Percentiles rank a stretch among this genome's conserved stretches.
Evolutionary conservation across 257 asterid species (phyloP).

Genomic region (Capsicum chinense): DNA sequence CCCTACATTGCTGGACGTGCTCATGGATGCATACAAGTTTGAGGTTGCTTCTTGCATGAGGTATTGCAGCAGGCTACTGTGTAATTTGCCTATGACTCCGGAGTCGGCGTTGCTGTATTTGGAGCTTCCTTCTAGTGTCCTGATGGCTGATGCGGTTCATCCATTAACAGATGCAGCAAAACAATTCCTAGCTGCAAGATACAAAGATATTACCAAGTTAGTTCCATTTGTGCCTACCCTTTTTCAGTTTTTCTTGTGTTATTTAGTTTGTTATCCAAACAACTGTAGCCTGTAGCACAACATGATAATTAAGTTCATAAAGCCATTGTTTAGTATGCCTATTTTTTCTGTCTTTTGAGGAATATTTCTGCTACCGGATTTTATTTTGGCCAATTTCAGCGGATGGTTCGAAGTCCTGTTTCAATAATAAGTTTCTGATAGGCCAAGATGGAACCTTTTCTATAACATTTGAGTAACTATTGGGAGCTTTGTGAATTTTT

Average conservation of each 20-base stretch:
- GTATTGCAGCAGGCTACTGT: conserved; percentile 34
- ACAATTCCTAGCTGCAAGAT: conserved; percentile 37
- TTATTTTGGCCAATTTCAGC: background rate
- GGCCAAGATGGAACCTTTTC: background rate
- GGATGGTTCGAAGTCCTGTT: background rate
- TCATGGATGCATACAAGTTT: conserved; percentile 43
- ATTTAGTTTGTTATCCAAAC: conserved; percentile 11
- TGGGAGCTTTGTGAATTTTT: background rate
- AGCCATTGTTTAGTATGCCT: background rate
- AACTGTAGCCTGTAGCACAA: background rate
- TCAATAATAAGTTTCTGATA: background rate
- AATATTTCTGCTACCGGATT: background rate
- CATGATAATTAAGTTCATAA: background rate
- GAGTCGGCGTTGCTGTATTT: conserved; percentile 39
- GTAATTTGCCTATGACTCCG: conserved; percentile 35
- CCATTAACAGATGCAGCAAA: conserved; percentile 39
- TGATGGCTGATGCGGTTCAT: conserved; percentile 42
- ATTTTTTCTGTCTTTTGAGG: background rate
- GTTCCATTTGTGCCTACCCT: background rate
- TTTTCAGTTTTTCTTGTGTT: background rate
- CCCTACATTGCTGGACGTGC: conserved; percentile 38
- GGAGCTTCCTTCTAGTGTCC: conserved; percentile 39
- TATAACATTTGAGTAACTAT: background rate
- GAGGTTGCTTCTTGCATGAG: conserved; percentile 43
- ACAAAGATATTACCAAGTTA: conserved; percentile 39